These are phyloP conservation scores for Inosperma sp. DNA, from an alignment of 768 basidiomycete species.

Conservation along the genomic window DNA sequence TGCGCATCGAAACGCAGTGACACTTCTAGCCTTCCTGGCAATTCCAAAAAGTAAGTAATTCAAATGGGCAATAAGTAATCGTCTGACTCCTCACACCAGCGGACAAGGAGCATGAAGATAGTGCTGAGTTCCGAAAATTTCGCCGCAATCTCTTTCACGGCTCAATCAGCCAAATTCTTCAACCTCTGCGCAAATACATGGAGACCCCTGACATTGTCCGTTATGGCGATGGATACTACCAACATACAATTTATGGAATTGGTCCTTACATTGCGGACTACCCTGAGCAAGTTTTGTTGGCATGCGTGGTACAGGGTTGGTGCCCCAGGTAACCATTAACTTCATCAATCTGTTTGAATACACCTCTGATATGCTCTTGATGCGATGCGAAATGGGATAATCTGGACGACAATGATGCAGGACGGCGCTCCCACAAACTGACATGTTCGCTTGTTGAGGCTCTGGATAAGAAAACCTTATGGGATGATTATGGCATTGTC, in stretches of 20 bases:
- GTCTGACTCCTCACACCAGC: slow-evolving; percentile 7
- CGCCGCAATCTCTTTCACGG: slow-evolving; percentile 27
- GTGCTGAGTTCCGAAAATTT: slow-evolving; percentile 24
- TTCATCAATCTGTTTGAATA: not conserved
- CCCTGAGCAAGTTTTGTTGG: slow-evolving; percentile 33
- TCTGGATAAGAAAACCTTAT: slow-evolving; percentile 4
- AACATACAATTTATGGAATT: slow-evolving; percentile 28
- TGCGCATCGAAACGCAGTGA: slow-evolving; percentile 29
- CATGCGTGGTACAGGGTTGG: slow-evolving; percentile 33
- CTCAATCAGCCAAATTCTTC: slow-evolving; percentile 22
- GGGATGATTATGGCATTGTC: slow-evolving; percentile 11
- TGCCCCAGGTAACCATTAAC: slow-evolving; percentile 30
- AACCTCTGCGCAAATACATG: slow-evolving; percentile 25
- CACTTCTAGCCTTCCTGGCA: slow-evolving; percentile 25
- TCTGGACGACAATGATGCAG: not conserved
- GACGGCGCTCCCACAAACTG: slow-evolving; percentile 4
- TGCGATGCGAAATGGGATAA: slow-evolving; percentile 4
- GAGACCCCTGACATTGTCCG: slow-evolving; percentile 18
- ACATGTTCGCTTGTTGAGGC: slow-evolving; percentile 2
- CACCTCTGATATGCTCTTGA: not conserved
- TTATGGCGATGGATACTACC: slow-evolving; percentile 31
- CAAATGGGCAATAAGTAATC: not conserved
- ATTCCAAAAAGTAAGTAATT: slow-evolving; percentile 19
- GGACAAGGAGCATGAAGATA: slow-evolving; percentile 11
- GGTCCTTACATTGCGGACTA: slow-evolving; percentile 40